Conservation (phyloP, 1,284 basidiomycete genomes). For the Ceratobasidium papillatum region DNA sequence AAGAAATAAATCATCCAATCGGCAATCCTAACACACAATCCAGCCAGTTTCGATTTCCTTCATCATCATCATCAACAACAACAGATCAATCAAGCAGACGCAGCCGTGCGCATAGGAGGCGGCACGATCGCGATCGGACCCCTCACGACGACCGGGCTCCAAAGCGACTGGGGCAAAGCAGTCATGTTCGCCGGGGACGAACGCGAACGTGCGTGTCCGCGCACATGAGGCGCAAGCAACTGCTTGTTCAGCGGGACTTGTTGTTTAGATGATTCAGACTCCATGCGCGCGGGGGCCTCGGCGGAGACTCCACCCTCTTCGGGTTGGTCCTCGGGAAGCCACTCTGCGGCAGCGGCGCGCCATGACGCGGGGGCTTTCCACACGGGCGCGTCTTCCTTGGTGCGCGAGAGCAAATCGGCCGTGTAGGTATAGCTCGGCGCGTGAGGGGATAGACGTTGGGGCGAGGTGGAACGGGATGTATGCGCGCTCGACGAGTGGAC, state of each 20-base stretch:
- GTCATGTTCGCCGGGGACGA: constrained; percentile 34
- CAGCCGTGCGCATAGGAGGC: not conserved
- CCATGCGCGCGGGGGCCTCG: constrained; percentile 28
- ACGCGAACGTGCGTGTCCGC: constrained; percentile 29
- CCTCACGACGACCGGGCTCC: constrained; percentile 24
- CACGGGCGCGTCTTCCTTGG: constrained; percentile 13
- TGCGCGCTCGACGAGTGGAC: constrained; percentile 25
- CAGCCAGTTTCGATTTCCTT: not conserved
- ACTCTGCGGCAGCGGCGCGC: not conserved
- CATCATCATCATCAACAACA: not conserved
- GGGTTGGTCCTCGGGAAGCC: not conserved
- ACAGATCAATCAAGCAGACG: not conserved
- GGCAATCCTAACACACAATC: not conserved
- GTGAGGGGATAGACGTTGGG: constrained; percentile 30
- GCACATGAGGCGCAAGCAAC: constrained; percentile 7
- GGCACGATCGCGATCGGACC: constrained; percentile 33
- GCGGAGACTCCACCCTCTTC: not conserved
- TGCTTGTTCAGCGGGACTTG: not conserved
- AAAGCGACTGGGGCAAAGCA: constrained; percentile 19
- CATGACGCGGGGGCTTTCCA: constrained; percentile 28
- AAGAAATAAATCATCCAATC: constrained; percentile 22
- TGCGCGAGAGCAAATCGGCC: constrained; percentile 20
- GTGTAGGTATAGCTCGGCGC: constrained; percentile 22
- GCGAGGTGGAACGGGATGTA: constrained; percentile 33
- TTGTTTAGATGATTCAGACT: not conserved